phyloP scores from a whole-genome alignment of 2,329 filamentous ascomycete genomes.

The Fusarium sp. region DNA sequence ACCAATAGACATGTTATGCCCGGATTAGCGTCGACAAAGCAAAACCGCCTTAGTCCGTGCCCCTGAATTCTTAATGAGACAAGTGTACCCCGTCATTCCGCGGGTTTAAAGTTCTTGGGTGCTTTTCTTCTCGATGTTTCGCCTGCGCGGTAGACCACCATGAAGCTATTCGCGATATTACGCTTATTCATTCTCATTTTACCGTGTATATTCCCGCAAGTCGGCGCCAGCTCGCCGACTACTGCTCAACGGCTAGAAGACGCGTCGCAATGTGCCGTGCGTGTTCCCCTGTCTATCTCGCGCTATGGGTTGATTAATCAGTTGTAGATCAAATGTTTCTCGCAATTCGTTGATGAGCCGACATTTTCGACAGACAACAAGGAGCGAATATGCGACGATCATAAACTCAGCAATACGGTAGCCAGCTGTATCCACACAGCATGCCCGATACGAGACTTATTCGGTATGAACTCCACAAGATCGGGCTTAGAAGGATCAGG shows the following conservation, averaged over 20 bases:
- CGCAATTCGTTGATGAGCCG: background rate
- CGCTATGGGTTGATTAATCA: background rate
- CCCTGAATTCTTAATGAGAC: slow-evolving; percentile 1
- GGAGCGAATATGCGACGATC: background rate
- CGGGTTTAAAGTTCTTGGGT: too few species aligned
- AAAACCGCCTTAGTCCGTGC: background rate
- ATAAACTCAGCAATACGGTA: background rate
- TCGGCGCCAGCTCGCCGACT: background rate
- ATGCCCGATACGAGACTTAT: background rate
- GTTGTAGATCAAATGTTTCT: background rate
- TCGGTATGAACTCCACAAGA: background rate
- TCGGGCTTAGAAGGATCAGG: rapidly evolving
- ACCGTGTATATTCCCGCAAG: background rate
- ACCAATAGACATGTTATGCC: background rate
- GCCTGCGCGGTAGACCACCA: background rate
- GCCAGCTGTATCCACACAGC: background rate
- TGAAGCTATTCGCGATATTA: background rate
- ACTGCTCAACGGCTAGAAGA: background rate
- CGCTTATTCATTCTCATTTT: background rate
- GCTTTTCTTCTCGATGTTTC: background rate
- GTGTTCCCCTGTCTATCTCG: rapidly evolving
- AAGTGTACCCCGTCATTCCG: background rate
- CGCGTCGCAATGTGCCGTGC: background rate
- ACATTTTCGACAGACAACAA: background rate
- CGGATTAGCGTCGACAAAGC: background rate